Percentiles rank a stretch among this genome's conserved stretches.
These are phyloP conservation scores for Tuber microsphaerosporum DNA, from an alignment of 495 filamentous ascomycete genomes.

Conservation along the genomic window DNA sequence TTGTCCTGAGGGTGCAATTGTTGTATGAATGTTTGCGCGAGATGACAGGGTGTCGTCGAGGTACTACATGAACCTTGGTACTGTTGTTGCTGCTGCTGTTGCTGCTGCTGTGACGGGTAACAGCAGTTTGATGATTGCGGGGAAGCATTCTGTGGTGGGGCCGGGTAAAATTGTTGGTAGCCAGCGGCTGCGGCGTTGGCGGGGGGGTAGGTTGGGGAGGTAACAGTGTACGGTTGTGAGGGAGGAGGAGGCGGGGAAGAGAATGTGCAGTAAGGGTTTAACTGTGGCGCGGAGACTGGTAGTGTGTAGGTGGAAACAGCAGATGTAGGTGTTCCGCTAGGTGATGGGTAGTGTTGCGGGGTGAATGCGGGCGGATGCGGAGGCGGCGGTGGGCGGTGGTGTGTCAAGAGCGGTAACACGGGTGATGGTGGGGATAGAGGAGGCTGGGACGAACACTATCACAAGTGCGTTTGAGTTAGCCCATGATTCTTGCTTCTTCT, in stretches of 20 bases:
- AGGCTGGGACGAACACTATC: background rate
- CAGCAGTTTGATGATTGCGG: constrained; percentile 14
- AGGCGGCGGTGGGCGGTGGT: background rate
- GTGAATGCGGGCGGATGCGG: background rate
- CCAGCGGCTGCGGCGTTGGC: background rate
- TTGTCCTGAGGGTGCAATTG: constrained; percentile 24
- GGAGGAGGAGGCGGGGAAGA: background rate
- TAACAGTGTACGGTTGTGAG: background rate
- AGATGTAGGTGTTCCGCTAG: constrained; percentile 4
- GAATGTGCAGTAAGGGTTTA: background rate
- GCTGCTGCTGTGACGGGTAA: constrained; percentile 8
- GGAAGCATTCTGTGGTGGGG: background rate
- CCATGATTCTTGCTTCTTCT: background rate
- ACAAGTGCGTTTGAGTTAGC: background rate
- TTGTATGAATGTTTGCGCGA: constrained; percentile 28
- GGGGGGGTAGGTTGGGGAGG: background rate
- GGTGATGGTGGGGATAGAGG: background rate
- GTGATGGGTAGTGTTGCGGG: background rate
- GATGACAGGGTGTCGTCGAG: constrained; percentile 24
- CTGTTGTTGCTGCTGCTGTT: background rate
- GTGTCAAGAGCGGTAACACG: background rate
- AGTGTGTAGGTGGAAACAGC: background rate
- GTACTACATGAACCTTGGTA: constrained; percentile 1
- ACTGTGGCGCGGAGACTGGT: background rate
- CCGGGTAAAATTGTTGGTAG: background rate